Percentiles rank a stretch among this genome's conserved stretches.
phyloP scores from a whole-genome alignment of 2,329 filamentous ascomycete species.

The Pseudogymnoascus sp. region DNA sequence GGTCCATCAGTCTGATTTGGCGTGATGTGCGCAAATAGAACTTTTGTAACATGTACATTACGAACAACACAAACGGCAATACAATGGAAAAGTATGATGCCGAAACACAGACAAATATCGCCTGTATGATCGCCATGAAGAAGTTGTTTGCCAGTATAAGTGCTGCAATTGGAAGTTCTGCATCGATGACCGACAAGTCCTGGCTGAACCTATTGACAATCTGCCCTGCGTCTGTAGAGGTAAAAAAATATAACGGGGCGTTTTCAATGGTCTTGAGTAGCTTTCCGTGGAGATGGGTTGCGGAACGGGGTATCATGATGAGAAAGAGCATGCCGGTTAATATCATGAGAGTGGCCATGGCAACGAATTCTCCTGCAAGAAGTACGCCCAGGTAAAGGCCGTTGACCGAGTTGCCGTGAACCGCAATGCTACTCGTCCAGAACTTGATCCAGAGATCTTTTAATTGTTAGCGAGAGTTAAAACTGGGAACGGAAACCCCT shows the following conservation, averaged over 20 bases:
- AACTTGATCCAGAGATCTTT: slow-evolving; percentile 34
- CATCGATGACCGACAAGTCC: slow-evolving; percentile 28
- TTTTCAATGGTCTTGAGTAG: slow-evolving; percentile 36
- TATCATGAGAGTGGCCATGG: slow-evolving; percentile 11
- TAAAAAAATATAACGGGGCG: slow-evolving; percentile 36
- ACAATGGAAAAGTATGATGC: slow-evolving; percentile 38
- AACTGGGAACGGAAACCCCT: slow-evolving; percentile 12
- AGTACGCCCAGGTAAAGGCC: slow-evolving; percentile 17
- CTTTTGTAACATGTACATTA: slow-evolving; percentile 43
- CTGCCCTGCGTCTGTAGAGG: slow-evolving; percentile 33
- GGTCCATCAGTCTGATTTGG: slow-evolving; percentile 49
- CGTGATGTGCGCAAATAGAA: slow-evolving; percentile 52
- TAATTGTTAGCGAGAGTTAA: slow-evolving; percentile 22
- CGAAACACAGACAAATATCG: slow-evolving; percentile 27
- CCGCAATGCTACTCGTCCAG: slow-evolving; percentile 27
- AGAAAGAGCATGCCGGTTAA: slow-evolving; percentile 36
- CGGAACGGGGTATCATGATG: slow-evolving; percentile 44
- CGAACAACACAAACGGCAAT: slow-evolving; percentile 39
- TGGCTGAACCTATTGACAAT: slow-evolving; percentile 39
- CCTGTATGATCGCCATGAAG: slow-evolving; percentile 34
- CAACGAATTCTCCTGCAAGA: slow-evolving; percentile 9
- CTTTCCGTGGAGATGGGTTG: slow-evolving; percentile 38
- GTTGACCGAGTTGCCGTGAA: slow-evolving; percentile 18
- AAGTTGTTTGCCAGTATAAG: slow-evolving; percentile 25
- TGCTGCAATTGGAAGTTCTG: slow-evolving; percentile 20